A percentile compares a stretch with the other conserved stretches of the same genome.
phyloP scores from a whole-genome alignment of 257 asterid species.

The Anisodus acutangulus region DNA sequence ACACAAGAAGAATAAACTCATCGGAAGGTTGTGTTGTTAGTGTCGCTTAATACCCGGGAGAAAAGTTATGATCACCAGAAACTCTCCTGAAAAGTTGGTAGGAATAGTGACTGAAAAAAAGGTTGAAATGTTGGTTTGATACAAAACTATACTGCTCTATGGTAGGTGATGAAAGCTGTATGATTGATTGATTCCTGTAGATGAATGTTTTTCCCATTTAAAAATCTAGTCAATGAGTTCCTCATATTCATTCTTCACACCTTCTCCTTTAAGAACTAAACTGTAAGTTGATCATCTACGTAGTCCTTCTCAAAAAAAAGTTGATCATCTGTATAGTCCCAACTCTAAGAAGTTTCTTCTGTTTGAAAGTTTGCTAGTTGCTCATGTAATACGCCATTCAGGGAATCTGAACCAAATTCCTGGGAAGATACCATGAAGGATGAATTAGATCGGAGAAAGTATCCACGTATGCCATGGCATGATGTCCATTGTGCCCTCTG shows the following conservation, averaged over 20 bases:
- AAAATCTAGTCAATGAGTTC: background rate
- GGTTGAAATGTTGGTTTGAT: background rate
- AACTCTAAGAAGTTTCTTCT: slow-evolving; percentile 22
- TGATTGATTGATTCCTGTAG: slow-evolving; percentile 1
- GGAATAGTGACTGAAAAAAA: background rate
- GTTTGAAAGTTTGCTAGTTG: slow-evolving; percentile 34
- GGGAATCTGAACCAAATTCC: slow-evolving; percentile 95
- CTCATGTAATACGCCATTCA: slow-evolving; percentile 47
- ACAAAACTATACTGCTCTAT: background rate
- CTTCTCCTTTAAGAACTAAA: slow-evolving; percentile 21
- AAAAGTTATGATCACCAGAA: slow-evolving; percentile 1
- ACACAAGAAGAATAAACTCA: slow-evolving; percentile 3
- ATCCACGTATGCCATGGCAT: slow-evolving; percentile 99
- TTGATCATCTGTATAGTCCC: background rate
- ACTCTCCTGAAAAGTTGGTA: slow-evolving; percentile 6
- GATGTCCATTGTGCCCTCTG: slow-evolving; percentile 98
- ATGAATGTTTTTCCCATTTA: background rate
- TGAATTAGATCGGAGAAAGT: slow-evolving; percentile 70
- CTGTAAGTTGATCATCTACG: background rate
- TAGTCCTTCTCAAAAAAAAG: background rate
- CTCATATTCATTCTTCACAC: background rate
- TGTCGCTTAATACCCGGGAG: background rate
- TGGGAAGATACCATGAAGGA: slow-evolving; percentile 98
- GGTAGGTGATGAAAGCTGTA: background rate
- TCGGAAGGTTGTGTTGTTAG: background rate